phyloP scores from a whole-genome alignment of 768 basidiomycete species.

The Favolaschia claudopus region DNA sequence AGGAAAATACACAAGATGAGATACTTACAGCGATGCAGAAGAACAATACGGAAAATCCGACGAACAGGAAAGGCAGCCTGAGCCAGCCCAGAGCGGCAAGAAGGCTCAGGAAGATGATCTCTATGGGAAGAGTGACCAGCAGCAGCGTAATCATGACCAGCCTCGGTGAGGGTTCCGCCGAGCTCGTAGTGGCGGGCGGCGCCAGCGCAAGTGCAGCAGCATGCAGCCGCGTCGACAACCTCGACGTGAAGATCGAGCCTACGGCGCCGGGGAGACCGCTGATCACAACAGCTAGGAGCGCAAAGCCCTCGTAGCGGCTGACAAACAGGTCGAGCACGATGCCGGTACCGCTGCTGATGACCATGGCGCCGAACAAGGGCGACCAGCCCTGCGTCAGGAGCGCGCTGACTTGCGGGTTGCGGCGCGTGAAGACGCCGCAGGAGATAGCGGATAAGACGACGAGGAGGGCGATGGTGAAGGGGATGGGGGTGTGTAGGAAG shows the following conservation, averaged over 20 bases:
- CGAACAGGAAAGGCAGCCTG: conserved; percentile 70
- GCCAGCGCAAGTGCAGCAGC: conserved; percentile 53
- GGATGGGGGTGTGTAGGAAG: conserved; percentile 69
- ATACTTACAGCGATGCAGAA: conserved; percentile 80
- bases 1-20: neutral
- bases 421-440: conserved; percentile 63
- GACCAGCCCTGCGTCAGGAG: conserved; percentile 88
- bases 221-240: conserved; percentile 90
- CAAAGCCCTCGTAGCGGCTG: conserved; percentile 86
- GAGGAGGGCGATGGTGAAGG: conserved; percentile 61
- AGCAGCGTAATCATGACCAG: conserved; percentile 76
- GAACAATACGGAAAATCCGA: conserved; percentile 69
- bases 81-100: conserved; percentile 82
- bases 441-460: conserved; percentile 53
- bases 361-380: conserved; percentile 90
- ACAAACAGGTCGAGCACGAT: conserved; percentile 93
- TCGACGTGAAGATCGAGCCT: conserved; percentile 90
- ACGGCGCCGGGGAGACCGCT: conserved; percentile 90
- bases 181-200: conserved; percentile 27
- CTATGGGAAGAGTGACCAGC: conserved; percentile 80
- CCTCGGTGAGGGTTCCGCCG: conserved; percentile 48
- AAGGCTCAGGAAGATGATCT: conserved; percentile 74
- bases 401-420: conserved; percentile 73
- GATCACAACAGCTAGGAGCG: conserved; percentile 85
- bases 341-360: conserved; percentile 86